Conservation (phyloP, 2,329 filamentous ascomycete genomes). For the Nothopassalora personata region DNA sequence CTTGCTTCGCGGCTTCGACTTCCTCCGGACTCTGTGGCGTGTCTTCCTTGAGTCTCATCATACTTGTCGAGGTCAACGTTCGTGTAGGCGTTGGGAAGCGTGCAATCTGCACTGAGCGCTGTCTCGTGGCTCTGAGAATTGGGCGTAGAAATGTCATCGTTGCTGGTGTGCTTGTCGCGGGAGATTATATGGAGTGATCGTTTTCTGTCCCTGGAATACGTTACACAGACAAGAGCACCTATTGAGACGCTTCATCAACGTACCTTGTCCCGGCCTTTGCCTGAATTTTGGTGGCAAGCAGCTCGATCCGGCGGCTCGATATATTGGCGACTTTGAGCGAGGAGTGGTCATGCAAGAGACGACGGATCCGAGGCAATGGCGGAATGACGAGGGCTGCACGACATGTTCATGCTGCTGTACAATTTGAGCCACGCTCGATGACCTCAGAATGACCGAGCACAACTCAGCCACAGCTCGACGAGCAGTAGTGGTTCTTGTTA, state of each 20-base stretch:
- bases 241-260: too few relatives aligned
- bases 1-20: slow-evolving; percentile 40
- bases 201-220: too few relatives aligned
- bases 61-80: slow-evolving; percentile 30
- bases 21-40: slow-evolving; percentile 34
- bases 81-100: slow-evolving; percentile 1
- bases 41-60: slow-evolving; percentile 38
- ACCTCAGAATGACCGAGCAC: neutral
- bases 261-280: too few relatives aligned
- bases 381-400: neutral
- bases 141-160: neutral
- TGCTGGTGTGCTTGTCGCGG: neutral
- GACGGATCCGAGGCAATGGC: neutral
- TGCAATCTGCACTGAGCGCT: neutral
- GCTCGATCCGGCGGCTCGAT: too few relatives aligned
- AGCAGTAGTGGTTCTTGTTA: too few relatives aligned
- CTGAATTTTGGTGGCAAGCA: too few relatives aligned
- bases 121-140: neutral
- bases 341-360: too few relatives aligned
- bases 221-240: too few relatives aligned
- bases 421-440: neutral
- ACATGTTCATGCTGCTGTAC: neutral
- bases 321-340: too few relatives aligned
- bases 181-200: neutral
- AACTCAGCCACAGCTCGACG: neutral